Evolutionary conservation across 2,329 filamentous ascomycete species (phyloP), one percentile per base, ranked within the genome.

Genomic region (Fusarium fracticaudum): DNA sequence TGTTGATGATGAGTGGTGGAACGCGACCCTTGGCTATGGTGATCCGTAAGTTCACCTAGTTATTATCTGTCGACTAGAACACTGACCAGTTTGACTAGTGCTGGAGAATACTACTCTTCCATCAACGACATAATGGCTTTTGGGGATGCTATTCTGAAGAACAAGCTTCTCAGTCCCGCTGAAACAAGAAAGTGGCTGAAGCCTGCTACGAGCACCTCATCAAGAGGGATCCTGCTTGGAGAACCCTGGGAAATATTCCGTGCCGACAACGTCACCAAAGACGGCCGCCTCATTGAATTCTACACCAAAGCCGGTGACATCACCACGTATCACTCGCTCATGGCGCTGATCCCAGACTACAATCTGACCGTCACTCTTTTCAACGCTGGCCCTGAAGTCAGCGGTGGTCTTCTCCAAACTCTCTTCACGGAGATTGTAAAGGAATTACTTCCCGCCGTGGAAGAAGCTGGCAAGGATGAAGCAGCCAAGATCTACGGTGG

Each of bases 181-280:
- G 38, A 65, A 2, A 69, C 69, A 12, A 50, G 69, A 3, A 69
- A 72, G 6, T 72, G 69, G 69, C 22, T 72, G 18, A 72, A 72
- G 8, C 69, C 69, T 33, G 35, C 41, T 2, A 51, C 44, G 1
- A 29, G 44, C 0, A 72, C 69, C 1, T 72, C 69, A 4, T 72
- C 69, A 6, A 22, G 17, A 18, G 69, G 69, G 0, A 69, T 72
- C 3, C 6, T 72, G 0, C 8, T 72, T 1, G 69, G 69, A 1
- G 18, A 64, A 0, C 57, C 53, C 0, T 72, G 69, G 69, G 69
- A 72, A 3, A 72, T 72, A 1, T 69, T 69, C n/a, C 69, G 69
- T 2, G 44, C 60, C 7, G 57, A 55, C 2, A 72, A 72, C 2
- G 54, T 65, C 8, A 72, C 69, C 8, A 72, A 72, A 20, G 69